Conservation (phyloP, 371 early-diverging fungal genomes). For the Rhizopus arrhizus region DNA sequence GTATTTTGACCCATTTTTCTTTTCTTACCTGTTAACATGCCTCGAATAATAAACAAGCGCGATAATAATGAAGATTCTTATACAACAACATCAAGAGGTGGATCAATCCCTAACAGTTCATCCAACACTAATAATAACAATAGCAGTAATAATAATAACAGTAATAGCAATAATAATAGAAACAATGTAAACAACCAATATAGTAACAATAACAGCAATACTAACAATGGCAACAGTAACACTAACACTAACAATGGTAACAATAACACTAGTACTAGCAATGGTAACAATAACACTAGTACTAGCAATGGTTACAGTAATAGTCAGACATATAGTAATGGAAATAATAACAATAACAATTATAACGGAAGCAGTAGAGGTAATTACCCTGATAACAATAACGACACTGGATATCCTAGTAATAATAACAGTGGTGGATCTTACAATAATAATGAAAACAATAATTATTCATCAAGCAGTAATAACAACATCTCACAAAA, state of each 20-base stretch:
- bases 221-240: slow-evolving; percentile 9
- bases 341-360: slow-evolving; percentile 5
- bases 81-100: slow-evolving; percentile 6
- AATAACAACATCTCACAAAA: neutral
- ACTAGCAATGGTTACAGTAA: slow-evolving; percentile 3
- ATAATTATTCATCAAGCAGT: neutral
- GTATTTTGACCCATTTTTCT: slow-evolving; percentile 4
- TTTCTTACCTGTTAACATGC: neutral
- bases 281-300: slow-evolving; percentile 9
- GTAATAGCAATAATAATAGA: slow-evolving; percentile 8
- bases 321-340: neutral
- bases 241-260: slow-evolving; percentile 13
- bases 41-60: neutral
- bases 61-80: slow-evolving; percentile 6
- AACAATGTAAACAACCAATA: slow-evolving; percentile 6
- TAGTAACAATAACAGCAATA: slow-evolving; percentile 8
- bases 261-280: slow-evolving; percentile 8
- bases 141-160: slow-evolving; percentile 13
- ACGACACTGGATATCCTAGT: neutral
- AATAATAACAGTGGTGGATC: slow-evolving; percentile 3
- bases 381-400: neutral
- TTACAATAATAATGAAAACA: slow-evolving; percentile 1
- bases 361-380: slow-evolving; percentile 1
- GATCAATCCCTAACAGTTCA: neutral
- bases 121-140: slow-evolving; percentile 11